These are phyloP conservation scores for Peterozyma toletana DNA, from an alignment of 805 yeast genomes.

Conservation along the genomic window DNA sequence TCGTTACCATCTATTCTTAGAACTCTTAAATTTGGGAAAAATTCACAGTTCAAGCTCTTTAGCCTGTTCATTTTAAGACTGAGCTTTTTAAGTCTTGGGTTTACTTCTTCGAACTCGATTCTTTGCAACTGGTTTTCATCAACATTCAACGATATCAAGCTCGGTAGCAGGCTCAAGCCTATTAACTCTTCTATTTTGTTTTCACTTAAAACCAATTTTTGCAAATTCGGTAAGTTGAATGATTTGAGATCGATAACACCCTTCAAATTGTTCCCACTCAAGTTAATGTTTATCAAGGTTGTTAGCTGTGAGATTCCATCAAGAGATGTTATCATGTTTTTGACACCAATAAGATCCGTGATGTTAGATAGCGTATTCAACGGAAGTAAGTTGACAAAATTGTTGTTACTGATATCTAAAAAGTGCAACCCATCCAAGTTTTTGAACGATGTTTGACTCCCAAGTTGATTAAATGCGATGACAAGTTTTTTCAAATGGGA, in stretches of 20 bases:
- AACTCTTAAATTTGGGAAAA: conserved; percentile 31
- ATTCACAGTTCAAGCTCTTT: conserved; percentile 21
- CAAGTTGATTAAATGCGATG: conserved; percentile 30
- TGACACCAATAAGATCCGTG: conserved; percentile 28
- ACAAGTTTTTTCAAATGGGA: conserved; percentile 26
- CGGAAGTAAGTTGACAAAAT: conserved; percentile 26
- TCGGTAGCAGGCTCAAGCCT: conserved; percentile 28
- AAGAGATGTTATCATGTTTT: conserved; percentile 27
- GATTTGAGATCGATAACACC: conserved; percentile 30
- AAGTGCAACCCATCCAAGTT: conserved; percentile 32
- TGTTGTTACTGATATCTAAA: conserved; percentile 32
- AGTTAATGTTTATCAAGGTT: conserved; percentile 32
- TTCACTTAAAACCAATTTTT: conserved; percentile 34
- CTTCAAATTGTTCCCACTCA: conserved; percentile 31
- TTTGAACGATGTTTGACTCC: conserved; percentile 32
- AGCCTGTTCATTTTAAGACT: conserved; percentile 30
- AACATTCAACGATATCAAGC: conserved; percentile 30
- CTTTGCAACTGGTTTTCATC: conserved; percentile 31
- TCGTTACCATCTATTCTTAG: conserved; percentile 36
- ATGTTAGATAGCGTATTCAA: conserved; percentile 33
- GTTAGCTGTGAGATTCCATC: conserved; percentile 28
- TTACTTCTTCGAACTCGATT: conserved; percentile 14
- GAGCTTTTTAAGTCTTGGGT: conserved; percentile 28
- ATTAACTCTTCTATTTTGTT: conserved; percentile 27
- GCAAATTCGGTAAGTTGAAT: conserved; percentile 29